Conservation (phyloP, 2,329 filamentous ascomycete genomes). For the Graphiopsis chlorocephala region DNA sequence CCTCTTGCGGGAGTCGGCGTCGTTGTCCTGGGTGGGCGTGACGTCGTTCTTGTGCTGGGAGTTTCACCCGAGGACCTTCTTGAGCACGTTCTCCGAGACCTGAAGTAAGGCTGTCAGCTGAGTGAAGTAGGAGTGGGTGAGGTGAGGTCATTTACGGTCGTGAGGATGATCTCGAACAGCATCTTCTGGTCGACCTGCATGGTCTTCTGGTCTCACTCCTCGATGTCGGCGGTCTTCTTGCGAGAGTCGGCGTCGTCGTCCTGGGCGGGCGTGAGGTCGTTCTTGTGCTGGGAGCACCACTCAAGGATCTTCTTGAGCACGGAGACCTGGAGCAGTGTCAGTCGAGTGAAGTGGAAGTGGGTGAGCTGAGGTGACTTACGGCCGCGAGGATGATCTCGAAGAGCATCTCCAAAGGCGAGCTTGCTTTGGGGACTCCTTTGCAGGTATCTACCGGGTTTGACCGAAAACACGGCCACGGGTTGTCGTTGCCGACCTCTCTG, state of each 20-base stretch:
- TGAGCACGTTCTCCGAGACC: constrained; percentile 90
- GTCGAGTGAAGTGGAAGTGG: constrained; percentile 15
- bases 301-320: constrained; percentile 95
- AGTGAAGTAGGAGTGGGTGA: neutral
- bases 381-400: constrained; percentile 81
- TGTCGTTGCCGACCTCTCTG: neutral
- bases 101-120: constrained; percentile 36
- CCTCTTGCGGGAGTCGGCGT: constrained; percentile 93
- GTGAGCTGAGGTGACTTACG: constrained; percentile 35
- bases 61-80: constrained; percentile 98
- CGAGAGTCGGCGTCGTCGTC: constrained; percentile 92
- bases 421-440: neutral
- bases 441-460: neutral
- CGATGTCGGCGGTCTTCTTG: constrained; percentile 98
- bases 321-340: constrained; percentile 61
- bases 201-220: constrained; percentile 99
- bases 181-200: constrained; percentile 99
- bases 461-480: neutral
- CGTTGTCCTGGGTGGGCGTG: constrained; percentile 75
- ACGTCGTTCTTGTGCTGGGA: constrained; percentile 90
- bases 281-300: constrained; percentile 94
- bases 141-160: constrained; percentile 53
- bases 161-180: constrained; percentile 97
- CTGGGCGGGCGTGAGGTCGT: constrained; percentile 74
- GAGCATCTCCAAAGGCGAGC: neutral